Conservation (phyloP, 2,329 filamentous ascomycete species). For the Claviceps maximensis region DNA sequence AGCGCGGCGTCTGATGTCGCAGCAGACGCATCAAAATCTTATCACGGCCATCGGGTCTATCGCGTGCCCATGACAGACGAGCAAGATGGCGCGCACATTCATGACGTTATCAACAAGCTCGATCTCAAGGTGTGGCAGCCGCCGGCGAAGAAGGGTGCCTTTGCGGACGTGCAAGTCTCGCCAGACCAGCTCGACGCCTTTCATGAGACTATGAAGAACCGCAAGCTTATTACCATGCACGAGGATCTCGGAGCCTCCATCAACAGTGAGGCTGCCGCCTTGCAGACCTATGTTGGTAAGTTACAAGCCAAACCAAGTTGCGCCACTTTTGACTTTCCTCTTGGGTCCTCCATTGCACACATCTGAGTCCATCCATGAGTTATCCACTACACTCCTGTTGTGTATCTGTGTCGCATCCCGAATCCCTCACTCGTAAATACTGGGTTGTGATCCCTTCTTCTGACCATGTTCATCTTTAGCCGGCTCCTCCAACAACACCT, state of each 20-base stretch:
- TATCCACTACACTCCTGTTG: background rate
- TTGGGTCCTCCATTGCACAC: background rate
- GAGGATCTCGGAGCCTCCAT: conserved; percentile 27
- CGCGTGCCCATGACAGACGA: conserved; percentile 23
- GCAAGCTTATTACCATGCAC: conserved; percentile 23
- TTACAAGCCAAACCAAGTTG: background rate
- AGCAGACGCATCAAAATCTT: conserved; percentile 13
- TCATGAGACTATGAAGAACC: conserved; percentile 15
- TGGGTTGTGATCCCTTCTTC: no score
- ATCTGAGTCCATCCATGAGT: no score
- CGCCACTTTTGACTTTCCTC: background rate
- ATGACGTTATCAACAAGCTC: conserved; percentile 20
- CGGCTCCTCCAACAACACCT: conserved; percentile 21
- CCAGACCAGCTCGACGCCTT: conserved; percentile 22
- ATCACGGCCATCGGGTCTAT: conserved; percentile 32
- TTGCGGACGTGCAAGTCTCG: conserved; percentile 28
- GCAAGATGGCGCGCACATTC: conserved; percentile 17
- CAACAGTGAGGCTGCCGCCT: conserved; percentile 17
- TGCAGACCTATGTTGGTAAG: conserved; percentile 17
- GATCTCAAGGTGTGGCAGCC: conserved; percentile 25
- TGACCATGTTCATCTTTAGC: conserved; percentile 3
- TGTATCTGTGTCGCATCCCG: background rate
- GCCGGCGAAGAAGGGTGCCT: conserved; percentile 16
- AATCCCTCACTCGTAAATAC: background rate
- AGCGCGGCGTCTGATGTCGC: background rate